Evolutionary conservation across 1,139 yeast species (phyloP).

Genomic region (Magnusiomyces clavatus): DNA sequence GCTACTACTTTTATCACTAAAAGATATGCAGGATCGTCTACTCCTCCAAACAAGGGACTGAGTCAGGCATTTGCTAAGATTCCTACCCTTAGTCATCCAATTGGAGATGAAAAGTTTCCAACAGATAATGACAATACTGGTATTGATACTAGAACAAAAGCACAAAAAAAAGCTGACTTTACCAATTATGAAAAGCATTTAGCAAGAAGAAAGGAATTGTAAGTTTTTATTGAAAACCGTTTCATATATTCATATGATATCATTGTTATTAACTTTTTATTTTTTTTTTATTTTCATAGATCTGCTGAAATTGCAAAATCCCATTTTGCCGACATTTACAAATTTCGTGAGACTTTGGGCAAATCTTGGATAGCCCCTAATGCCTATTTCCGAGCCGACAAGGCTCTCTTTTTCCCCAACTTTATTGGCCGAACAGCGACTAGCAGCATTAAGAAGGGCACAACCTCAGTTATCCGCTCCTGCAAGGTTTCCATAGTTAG

Average conservation of each 20-base stretch:
- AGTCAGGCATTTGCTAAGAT: constrained; percentile 21
- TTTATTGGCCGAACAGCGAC: constrained; percentile 51
- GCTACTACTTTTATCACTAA: neutral
- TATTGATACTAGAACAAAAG: constrained; percentile 31
- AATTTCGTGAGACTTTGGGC: constrained; percentile 73
- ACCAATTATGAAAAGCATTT: constrained; percentile 39
- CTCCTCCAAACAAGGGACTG: neutral
- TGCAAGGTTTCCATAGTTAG: constrained; percentile 58
- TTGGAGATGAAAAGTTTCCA: constrained; percentile 40
- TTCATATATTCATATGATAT: neutral
- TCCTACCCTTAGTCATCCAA: constrained; percentile 36
- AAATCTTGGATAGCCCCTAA: constrained; percentile 77
- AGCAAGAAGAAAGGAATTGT: constrained; percentile 24
- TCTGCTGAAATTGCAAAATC: constrained; percentile 69
- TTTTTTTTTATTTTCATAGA: constrained; percentile 18
- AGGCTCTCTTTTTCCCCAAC: constrained; percentile 80
- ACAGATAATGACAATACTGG: constrained; percentile 31
- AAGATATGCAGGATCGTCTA: neutral
- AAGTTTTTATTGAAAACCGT: constrained; percentile 12
- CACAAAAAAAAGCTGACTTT: constrained; percentile 38
- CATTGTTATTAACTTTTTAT: constrained; percentile 5
- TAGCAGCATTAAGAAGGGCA: constrained; percentile 32
- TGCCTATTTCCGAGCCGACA: constrained; percentile 66
- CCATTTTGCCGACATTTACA: constrained; percentile 78
- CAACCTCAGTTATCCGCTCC: constrained; percentile 37